Evolutionary conservation across 225 moss, liverwort and hornwort species (phyloP).

Genomic region (Lunularia cruciata): DNA sequence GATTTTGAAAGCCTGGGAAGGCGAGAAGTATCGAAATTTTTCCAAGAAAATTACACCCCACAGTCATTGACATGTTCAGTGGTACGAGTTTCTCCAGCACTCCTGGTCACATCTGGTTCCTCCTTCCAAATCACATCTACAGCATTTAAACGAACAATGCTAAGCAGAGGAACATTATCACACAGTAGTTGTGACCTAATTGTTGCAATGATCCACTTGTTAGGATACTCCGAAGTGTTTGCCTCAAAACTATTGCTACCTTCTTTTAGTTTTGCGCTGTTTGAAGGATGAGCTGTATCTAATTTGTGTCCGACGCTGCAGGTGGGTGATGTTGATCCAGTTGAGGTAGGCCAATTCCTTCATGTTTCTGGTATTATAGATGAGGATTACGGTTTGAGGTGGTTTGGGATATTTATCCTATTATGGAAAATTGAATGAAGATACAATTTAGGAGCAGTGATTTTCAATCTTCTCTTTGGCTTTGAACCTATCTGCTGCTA

Average conservation of each 20-base stretch:
- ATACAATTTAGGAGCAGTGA: too few species aligned
- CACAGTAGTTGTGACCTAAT: too few species aligned
- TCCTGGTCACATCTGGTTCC: neutral
- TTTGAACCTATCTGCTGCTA: too few species aligned
- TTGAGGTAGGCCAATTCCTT: constrained; percentile 21
- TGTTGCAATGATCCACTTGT: too few species aligned
- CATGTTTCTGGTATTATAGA: too few species aligned
- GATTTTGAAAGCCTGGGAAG: constrained; percentile 43
- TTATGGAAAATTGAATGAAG: too few species aligned
- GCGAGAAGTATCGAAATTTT: constrained; percentile 41
- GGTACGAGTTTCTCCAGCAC: constrained; percentile 18
- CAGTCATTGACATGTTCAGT: constrained; percentile 38
- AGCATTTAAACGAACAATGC: neutral
- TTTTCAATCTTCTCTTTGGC: too few species aligned
- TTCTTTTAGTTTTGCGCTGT: neutral
- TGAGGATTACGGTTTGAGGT: too few species aligned
- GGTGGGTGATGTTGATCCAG: constrained; percentile 47
- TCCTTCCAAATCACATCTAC: neutral
- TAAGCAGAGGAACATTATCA: too few species aligned
- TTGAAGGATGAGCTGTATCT: neutral
- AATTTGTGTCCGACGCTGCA: constrained; percentile 8
- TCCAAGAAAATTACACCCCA: constrained; percentile 37
- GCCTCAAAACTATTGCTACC: too few species aligned
- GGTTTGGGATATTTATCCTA: too few species aligned
- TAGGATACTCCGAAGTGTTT: too few species aligned